These are phyloP conservation scores for Xylariaceae sp. DNA, from an alignment of 2,329 filamentous ascomycete species.

Conservation along the genomic window DNA sequence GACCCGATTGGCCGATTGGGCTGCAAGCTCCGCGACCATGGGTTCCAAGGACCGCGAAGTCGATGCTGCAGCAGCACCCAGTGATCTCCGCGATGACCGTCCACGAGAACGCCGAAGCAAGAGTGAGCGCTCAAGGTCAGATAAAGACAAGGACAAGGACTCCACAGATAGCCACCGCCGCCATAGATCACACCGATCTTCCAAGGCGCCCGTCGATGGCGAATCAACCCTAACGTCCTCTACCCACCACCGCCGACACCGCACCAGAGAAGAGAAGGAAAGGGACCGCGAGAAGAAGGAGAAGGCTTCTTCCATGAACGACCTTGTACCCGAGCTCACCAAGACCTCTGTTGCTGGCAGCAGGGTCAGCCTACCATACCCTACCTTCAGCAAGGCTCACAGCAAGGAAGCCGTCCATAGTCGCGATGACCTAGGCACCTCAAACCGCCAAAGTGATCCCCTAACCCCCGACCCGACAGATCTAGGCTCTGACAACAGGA, in stretches of 20 bases:
- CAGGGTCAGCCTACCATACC: conserved; percentile 44
- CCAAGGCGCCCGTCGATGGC: conserved; percentile 37
- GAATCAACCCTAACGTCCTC: conserved; percentile 38
- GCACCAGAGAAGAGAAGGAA: conserved; percentile 43
- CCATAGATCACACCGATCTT: conserved; percentile 38
- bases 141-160: conserved; percentile 34
- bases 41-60: conserved; percentile 38
- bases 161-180: conserved; percentile 35
- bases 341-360: conserved; percentile 36
- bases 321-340: conserved; percentile 42
- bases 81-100: conserved; percentile 33
- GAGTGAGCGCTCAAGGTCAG: conserved; percentile 31
- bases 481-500: conserved; percentile 59
- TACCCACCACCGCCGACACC: conserved; percentile 39
- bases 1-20: conserved; percentile 39
- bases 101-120: conserved; percentile 37
- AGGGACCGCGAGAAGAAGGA: conserved; percentile 36
- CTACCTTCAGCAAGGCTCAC: conserved; percentile 70
- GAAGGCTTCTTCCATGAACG: conserved; percentile 42
- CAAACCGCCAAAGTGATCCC: conserved; percentile 49
- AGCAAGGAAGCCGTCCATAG: conserved; percentile 84
- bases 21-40: conserved; percentile 39
- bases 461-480: conserved; percentile 77
- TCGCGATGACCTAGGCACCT: conserved; percentile 56
- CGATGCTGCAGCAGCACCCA: conserved; percentile 24